Evolutionary conservation across 2,329 filamentous ascomycete species (phyloP).

Genomic region (Coniochaeta sp.): DNA sequence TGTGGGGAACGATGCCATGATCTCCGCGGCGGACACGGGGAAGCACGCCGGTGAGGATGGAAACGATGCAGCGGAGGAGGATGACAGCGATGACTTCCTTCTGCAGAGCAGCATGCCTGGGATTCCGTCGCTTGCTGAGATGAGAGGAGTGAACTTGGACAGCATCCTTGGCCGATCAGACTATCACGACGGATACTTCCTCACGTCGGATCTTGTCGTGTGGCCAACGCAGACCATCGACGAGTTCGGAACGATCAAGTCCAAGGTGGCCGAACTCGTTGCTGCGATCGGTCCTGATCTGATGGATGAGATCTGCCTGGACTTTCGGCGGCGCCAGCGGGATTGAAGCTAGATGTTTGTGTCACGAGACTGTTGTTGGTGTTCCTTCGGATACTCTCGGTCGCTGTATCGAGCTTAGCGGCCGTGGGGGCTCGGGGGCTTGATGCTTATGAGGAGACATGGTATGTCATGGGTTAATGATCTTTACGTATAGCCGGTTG

Average conservation of each 20-base stretch:
- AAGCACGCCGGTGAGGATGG: conserved; percentile 4
- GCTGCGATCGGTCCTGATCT: conserved; percentile 58
- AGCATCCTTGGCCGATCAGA: conserved; percentile 47
- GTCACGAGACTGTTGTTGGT: not conserved
- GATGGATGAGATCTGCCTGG: conserved; percentile 48
- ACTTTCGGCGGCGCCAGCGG: conserved; percentile 30
- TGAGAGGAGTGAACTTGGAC: conserved; percentile 50
- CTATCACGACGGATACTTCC: conserved; percentile 26
- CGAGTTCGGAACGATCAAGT: conserved; percentile 46
- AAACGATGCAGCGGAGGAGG: conserved; percentile 12
- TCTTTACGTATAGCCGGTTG: no score
- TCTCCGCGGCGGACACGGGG: not conserved
- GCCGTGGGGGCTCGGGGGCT: no score
- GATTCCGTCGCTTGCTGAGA: conserved; percentile 45
- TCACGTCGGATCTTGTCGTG: conserved; percentile 42
- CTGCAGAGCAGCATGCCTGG: conserved; percentile 62
- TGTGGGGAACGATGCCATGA: not conserved
- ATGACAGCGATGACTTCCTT: conserved; percentile 28
- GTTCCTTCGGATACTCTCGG: not conserved
- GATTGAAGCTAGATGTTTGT: not conserved
- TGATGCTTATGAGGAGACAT: no score
- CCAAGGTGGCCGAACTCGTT: conserved; percentile 58
- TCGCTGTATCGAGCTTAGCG: no score
- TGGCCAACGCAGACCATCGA: conserved; percentile 50
- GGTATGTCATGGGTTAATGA: no score